phyloP scores from a whole-genome alignment of 441 rosid genomes.

The Euphorbia schlechtendalii region DNA sequence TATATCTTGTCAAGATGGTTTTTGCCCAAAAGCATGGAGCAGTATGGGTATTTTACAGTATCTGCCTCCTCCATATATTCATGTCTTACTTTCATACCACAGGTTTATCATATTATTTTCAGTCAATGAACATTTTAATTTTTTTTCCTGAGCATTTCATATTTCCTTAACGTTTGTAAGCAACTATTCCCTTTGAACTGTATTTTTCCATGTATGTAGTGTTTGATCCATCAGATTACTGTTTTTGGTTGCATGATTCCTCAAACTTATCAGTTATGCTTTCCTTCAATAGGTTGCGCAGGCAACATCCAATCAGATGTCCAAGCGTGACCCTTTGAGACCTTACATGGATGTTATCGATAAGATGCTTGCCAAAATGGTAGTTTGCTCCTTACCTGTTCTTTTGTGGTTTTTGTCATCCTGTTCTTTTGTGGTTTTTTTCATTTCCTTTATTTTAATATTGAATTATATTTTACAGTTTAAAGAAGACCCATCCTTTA shows the following conservation, averaged over 20 bases:
- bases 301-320: conserved; percentile 98
- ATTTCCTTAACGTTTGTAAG: neutral
- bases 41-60: neutral
- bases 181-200: neutral
- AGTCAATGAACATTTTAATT: neutral
- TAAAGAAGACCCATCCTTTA: conserved; percentile 81
- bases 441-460: conserved; percentile 3
- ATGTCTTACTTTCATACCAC: neutral
- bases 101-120: neutral
- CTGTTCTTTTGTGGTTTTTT: conserved; percentile 8
- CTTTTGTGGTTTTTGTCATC: conserved; percentile 11
- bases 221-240: neutral
- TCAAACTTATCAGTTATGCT: neutral
- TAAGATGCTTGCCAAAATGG: conserved; percentile 79
- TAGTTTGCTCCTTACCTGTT: conserved; percentile 24
- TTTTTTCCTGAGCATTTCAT: neutral
- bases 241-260: neutral
- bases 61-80: neutral
- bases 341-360: conserved; percentile 97
- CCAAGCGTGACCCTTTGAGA: conserved; percentile 96
- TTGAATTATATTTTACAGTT: conserved; percentile 44
- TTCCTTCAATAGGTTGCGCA: conserved; percentile 74
- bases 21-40: neutral
- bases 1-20: neutral
- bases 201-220: neutral